Evolutionary conservation across 2,329 filamentous ascomycete genomes (phyloP).

Genomic region (Aspergillus brasiliensis): DNA sequence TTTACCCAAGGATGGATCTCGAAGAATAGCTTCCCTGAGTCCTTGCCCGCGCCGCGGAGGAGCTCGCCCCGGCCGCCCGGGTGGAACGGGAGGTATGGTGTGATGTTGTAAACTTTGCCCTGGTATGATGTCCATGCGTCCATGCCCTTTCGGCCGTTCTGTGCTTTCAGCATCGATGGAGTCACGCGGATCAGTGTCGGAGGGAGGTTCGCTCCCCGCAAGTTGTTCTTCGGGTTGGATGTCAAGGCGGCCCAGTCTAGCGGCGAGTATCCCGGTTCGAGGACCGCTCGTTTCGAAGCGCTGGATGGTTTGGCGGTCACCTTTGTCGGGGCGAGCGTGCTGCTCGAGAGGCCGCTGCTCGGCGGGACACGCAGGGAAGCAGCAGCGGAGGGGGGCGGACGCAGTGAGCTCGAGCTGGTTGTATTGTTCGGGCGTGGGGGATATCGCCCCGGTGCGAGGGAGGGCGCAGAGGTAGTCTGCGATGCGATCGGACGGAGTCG

Average conservation of each 20-base stretch:
- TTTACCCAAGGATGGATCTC: constrained; percentile 70
- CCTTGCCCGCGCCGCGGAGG: constrained; percentile 65
- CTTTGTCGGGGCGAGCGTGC: constrained; percentile 45
- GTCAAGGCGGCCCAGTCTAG: constrained; percentile 91
- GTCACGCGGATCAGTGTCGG: constrained; percentile 70
- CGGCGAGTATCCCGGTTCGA: constrained; percentile 89
- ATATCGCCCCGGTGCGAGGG: constrained; percentile 18
- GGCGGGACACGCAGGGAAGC: constrained; percentile 44
- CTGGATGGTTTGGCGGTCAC: constrained; percentile 52
- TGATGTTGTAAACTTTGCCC: constrained; percentile 92
- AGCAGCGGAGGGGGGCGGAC: constrained; percentile 48
- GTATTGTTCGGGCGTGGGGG: constrained; percentile 31
- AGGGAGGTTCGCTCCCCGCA: constrained; percentile 60
- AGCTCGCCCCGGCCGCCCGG: constrained; percentile 72
- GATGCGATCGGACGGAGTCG: constrained; percentile 28
- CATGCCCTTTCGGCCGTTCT: constrained; percentile 79
- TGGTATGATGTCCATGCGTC: constrained; percentile 91
- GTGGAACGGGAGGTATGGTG: constrained; percentile 86
- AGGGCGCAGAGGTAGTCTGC: constrained; percentile 19
- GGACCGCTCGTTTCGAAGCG: constrained; percentile 45
- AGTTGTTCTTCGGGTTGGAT: constrained; percentile 62
- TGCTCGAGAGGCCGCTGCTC: constrained; percentile 45
- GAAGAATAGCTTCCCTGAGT: constrained; percentile 64
- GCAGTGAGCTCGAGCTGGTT: constrained; percentile 34
- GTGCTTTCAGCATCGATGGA: constrained; percentile 73